Evolutionary conservation across 2,329 filamentous ascomycete species (phyloP), one percentile per base, ranked within the genome.

Genomic region (Knufia fluminis): DNA sequence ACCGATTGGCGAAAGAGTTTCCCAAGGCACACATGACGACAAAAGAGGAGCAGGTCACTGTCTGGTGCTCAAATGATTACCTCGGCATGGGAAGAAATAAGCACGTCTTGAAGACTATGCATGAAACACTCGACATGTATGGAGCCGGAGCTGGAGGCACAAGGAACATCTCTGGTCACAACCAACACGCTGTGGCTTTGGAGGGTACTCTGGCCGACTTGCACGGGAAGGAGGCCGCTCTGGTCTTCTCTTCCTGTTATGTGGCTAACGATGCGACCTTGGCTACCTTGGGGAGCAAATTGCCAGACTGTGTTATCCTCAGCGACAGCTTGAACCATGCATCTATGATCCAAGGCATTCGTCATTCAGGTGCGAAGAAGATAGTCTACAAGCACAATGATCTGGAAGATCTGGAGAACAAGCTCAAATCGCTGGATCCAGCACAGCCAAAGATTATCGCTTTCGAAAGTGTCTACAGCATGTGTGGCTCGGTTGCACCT

Each of bases 61-160:
- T 98, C 20, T 98, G 92, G 92, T 98, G 92, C 75, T 94, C 91
- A 65, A 98, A 98, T 64, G 92, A 98, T 68, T 98, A 98, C 67
- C 80, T 98, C 16, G 92, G 92, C 60, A 98, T 98, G 92, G 91
- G 92, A 39, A 80, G 89, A 60, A 96, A 97, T 69, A 78, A 80
- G 10, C 76, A 86, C 45, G 92, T 98, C 9, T 72, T 98, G 62
- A 81, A 86, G 66, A 80, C 80, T 50, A 98, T 98, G 92, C 91
- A 98, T 66, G 79, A 92, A 65, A 96, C 91, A 2, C 73, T 98
- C 39, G 90, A 98, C 60, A 87, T 82, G 64, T 98, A 98, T 61
- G 92, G 92, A 52, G 88, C 92, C 28, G 92, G 92, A 52, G 92
- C 92, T 28, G 92, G 92, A 54, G 92, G 92, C 49, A 98, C 92